These are phyloP conservation scores for Teunomyces tritomae DNA, from an alignment of 805 yeast genomes.

Conservation along the genomic window DNA sequence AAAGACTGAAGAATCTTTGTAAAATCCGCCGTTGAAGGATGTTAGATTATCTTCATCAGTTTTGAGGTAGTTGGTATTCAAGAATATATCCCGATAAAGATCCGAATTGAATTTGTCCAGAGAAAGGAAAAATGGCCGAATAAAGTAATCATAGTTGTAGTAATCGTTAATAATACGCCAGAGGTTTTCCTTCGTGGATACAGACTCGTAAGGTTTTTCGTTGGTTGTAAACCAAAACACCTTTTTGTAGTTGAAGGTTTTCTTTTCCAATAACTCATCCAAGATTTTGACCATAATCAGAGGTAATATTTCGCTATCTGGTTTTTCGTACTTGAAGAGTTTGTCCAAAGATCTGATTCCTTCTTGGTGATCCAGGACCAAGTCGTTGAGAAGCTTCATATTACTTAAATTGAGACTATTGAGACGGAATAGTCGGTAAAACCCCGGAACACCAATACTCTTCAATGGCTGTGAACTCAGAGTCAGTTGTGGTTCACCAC, in stretches of 20 bases:
- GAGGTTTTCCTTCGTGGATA: conserved; percentile 45
- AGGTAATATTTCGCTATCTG: conserved; percentile 25
- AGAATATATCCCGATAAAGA: conserved; percentile 56
- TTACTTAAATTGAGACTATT: conserved; percentile 53
- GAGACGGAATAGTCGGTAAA: conserved; percentile 50
- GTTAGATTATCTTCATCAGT: conserved; percentile 11
- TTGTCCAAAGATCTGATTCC: conserved; percentile 15
- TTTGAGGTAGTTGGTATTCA: conserved; percentile 46
- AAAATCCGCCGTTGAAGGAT: conserved; percentile 13
- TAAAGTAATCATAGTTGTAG: conserved; percentile 48
- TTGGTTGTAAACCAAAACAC: conserved; percentile 73
- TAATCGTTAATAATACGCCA: conserved; percentile 60
- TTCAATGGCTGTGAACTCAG: not conserved
- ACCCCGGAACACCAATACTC: conserved; percentile 31
- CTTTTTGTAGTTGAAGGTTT: conserved; percentile 52
- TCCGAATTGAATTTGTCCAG: conserved; percentile 29
- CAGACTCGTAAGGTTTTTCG: conserved; percentile 58
- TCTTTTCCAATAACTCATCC: conserved; percentile 50
- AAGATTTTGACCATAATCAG: conserved; percentile 49
- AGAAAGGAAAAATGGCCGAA: conserved; percentile 62
- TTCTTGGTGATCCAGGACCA: conserved; percentile 49
- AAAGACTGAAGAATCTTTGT: conserved; percentile 13
- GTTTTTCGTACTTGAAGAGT: conserved; percentile 10
- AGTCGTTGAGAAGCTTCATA: conserved; percentile 55
- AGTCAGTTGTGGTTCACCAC: conserved; percentile 14